A percentile compares a stretch with the other conserved stretches of the same genome.
These are phyloP conservation scores for Lentinula raphanica DNA, from an alignment of 768 basidiomycete species.

Conservation along the genomic window DNA sequence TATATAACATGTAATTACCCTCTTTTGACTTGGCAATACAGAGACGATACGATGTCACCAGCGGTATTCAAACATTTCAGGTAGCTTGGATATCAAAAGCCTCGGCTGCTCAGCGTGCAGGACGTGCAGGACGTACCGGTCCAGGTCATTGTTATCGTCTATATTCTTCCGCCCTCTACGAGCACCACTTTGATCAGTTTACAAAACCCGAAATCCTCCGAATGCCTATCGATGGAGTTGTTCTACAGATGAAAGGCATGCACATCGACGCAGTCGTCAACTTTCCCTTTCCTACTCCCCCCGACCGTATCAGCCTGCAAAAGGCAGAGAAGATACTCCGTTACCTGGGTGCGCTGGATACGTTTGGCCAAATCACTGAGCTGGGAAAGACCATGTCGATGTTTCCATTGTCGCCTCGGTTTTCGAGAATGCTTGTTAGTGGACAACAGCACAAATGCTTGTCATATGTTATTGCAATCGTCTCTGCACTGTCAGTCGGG, in stretches of 20 bases:
- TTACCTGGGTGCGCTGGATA: conserved; percentile 67
- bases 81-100: conserved; percentile 95
- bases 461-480: conserved; percentile 87
- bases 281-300: conserved; percentile 97
- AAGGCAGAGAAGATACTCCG: conserved; percentile 80
- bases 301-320: conserved; percentile 67
- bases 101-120: conserved; percentile 89
- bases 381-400: conserved; percentile 90
- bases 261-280: conserved; percentile 94
- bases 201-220: conserved; percentile 88
- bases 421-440: conserved; percentile 91
- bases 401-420: conserved; percentile 91
- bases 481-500: conserved; percentile 88
- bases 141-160: conserved; percentile 98
- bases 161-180: conserved; percentile 92
- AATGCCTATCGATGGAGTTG: conserved; percentile 94
- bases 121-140: conserved; percentile 95
- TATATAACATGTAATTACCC: neutral
- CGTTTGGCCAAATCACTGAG: conserved; percentile 71
- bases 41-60: conserved; percentile 78
- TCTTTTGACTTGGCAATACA: conserved; percentile 23
- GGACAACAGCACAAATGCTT: conserved; percentile 81
- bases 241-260: conserved; percentile 99
- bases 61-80: conserved; percentile 87
- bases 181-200: conserved; percentile 87